Base-by-base conservation (phyloP, 2,329 filamentous ascomycete genomes). In the Fusarium dimerum region DNA sequence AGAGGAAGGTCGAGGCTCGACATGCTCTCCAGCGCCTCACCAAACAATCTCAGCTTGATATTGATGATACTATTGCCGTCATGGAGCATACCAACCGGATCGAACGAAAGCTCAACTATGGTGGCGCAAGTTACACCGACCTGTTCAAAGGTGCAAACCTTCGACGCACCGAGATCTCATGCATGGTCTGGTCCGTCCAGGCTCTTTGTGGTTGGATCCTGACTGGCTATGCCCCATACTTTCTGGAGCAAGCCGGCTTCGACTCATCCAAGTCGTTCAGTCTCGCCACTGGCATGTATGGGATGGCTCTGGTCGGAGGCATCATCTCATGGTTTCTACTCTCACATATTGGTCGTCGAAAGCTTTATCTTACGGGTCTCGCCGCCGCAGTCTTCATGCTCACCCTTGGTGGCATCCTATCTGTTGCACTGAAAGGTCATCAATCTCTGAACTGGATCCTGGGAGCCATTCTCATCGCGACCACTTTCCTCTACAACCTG, bases 51-150 rank as follows among this genome's bases (percentile, higher is more conserved):
- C 51, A 60, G 20, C 69, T 70, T 20, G 57, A 68, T 34, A 67
- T 69, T 7, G 78, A 81, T 48, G 72, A 80, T 51, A 76, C 79
- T 30, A 57, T 75, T 30, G 66, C 68, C 44, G 61, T 72, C 48
- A 75, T 76, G 65, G 66, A 71, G 7, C 68, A 74, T 42, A 77
- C 74, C 6, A 69, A 75, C 54, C 68, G 73, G 56, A 60, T 76
- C 13, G 77, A 80, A 55, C 69, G 72, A 53, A 62, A 71, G 38
- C 60, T 68, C 48, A 68, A 66, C 11, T 60, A 62, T 4, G 76
- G 75, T 7, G 69, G 69, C 16, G 66, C 62, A 3, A 57, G 45
- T 41, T 63, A 63, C 26, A 36, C 43, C 20, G 61, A 63, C 42
- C 50, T 56, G 2, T 63, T 63, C 38, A 57, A 51, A 26, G 60